Conservation (phyloP, 345 rosid genomes). For the Sonneratia alba region DNA sequence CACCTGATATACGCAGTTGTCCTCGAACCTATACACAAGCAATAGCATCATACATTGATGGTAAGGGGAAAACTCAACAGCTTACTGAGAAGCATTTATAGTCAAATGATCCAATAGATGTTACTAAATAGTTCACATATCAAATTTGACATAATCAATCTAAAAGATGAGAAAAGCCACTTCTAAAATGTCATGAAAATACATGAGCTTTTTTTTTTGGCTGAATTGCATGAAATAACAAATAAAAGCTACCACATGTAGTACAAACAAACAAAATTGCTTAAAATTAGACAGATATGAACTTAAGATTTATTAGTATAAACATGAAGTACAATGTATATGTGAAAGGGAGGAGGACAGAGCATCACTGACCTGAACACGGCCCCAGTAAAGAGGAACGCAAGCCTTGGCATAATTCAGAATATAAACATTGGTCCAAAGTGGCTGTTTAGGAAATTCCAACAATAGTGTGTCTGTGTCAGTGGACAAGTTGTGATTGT, state of each 20-base stretch:
- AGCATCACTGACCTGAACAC: slow-evolving; percentile 46
- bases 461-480: slow-evolving; percentile 56
- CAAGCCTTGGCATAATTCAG: slow-evolving; percentile 54
- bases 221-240: not conserved
- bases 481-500: slow-evolving; percentile 50
- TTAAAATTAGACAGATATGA: not conserved
- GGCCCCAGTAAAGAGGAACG: slow-evolving; percentile 64
- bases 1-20: slow-evolving; percentile 37
- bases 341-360: not conserved
- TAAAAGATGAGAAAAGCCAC: not conserved
- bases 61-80: not conserved
- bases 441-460: slow-evolving; percentile 60
- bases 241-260: not conserved
- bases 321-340: not conserved
- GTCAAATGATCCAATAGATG: not conserved
- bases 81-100: not conserved
- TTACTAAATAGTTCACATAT: not conserved
- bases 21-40: slow-evolving; percentile 43
- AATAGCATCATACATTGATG: not conserved
- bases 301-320: not conserved
- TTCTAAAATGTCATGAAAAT: not conserved
- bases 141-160: not conserved
- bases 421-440: slow-evolving; percentile 55
- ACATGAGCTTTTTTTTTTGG: not conserved
- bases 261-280: not conserved